A percentile compares a stretch with the other conserved stretches of the same genome.
Conservation (phyloP, 2,329 filamentous ascomycete species). For the Dothiorella sarmentorum region DNA sequence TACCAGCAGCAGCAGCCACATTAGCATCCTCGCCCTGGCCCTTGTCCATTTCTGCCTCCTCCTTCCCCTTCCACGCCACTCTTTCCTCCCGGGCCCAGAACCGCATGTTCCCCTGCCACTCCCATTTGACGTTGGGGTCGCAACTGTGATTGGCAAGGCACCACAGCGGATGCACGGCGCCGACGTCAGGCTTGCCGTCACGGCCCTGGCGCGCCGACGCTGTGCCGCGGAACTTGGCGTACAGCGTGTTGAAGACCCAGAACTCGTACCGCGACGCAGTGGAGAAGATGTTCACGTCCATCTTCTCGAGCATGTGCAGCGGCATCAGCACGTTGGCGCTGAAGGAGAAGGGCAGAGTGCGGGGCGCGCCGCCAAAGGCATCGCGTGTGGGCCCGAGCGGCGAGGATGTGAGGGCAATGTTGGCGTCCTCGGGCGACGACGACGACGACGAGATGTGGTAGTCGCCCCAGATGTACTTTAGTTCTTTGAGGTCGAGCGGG, state of each 20-base stretch:
- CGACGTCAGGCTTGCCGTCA: slow-evolving; percentile 83
- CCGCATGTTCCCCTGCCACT: slow-evolving; percentile 78
- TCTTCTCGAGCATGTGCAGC: slow-evolving; percentile 75
- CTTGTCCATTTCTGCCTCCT: neutral
- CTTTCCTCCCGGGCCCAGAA: slow-evolving; percentile 61
- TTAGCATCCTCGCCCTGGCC: too few relatives aligned
- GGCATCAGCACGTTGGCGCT: slow-evolving; percentile 70
- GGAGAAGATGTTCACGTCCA: slow-evolving; percentile 73
- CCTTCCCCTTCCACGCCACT: slow-evolving; percentile 45
- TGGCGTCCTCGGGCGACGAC: neutral
- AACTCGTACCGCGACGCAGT: slow-evolving; percentile 55
- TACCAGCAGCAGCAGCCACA: too few relatives aligned
- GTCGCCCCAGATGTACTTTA: slow-evolving; percentile 65
- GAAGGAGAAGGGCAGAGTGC: slow-evolving; percentile 76
- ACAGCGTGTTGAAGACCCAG: slow-evolving; percentile 88
- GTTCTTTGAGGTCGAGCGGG: slow-evolving; percentile 57
- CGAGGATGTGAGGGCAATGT: slow-evolving; percentile 11
- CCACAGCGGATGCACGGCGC: slow-evolving; percentile 93
- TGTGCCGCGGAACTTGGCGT: slow-evolving; percentile 88
- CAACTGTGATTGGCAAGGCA: slow-evolving; percentile 96
- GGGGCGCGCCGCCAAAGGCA: slow-evolving; percentile 32
- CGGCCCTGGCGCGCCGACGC: slow-evolving; percentile 72
- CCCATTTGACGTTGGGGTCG: slow-evolving; percentile 91
- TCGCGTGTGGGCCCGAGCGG: slow-evolving; percentile 15
- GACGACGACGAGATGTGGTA: slow-evolving; percentile 36